Evolutionary conservation across 1,139 yeast genomes (phyloP).

Genomic region (Magnusiomyces sp.): DNA sequence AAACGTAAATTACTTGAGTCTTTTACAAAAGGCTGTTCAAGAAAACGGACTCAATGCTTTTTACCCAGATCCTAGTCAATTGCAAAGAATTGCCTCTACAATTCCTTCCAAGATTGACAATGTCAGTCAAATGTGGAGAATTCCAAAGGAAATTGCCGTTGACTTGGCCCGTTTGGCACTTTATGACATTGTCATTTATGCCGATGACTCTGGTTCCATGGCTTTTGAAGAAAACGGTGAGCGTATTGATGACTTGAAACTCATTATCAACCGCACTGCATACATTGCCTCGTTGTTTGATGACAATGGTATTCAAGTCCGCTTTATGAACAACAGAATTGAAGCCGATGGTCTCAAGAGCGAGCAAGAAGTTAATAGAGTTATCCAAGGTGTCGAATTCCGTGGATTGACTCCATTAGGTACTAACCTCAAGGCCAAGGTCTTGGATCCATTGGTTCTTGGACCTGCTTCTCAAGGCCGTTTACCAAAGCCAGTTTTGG

Average conservation of each 20-base stretch:
- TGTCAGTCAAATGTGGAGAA: conserved; percentile 23
- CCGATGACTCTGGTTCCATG: conserved; percentile 32
- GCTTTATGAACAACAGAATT: conserved; percentile 26
- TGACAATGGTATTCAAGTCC: conserved; percentile 27
- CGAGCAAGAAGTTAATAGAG: conserved; percentile 23
- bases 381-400: conserved; percentile 24
- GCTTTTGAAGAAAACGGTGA: conserved; percentile 31
- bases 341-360: conserved; percentile 23
- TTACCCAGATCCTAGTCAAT: conserved; percentile 25
- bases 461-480: conserved; percentile 23
- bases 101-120: conserved; percentile 21
- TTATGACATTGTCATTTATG: conserved; percentile 27
- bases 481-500: conserved; percentile 26
- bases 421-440: conserved; percentile 23
- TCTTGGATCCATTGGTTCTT: conserved; percentile 27
- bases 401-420: conserved; percentile 30
- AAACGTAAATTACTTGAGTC: conserved; percentile 15
- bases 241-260: conserved; percentile 29
- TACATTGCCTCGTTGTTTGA: conserved; percentile 28
- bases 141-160: conserved; percentile 27
- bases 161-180: conserved; percentile 27
- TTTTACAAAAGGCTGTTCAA: conserved; percentile 23
- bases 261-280: conserved; percentile 26
- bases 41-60: conserved; percentile 27
- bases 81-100: conserved; percentile 24